Conservation (phyloP, 441 rosid species). For the Erodium moschatum region DNA sequence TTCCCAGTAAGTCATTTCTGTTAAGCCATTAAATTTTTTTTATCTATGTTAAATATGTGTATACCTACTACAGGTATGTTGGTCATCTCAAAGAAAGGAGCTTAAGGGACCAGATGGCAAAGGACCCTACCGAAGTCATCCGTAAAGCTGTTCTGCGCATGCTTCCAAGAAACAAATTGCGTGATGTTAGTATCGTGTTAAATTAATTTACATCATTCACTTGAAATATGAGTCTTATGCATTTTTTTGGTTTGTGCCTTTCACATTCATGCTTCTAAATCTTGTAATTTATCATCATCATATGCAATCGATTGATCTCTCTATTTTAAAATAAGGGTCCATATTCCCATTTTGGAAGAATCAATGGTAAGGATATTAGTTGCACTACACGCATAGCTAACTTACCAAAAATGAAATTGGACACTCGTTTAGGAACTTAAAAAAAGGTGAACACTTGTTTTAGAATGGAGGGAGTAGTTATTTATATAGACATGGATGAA, state of each 20-base stretch:
- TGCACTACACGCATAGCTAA: not conserved
- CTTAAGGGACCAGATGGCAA: constrained; percentile 84
- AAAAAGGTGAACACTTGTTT: not conserved
- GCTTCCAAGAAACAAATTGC: constrained; percentile 95
- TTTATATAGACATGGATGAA: not conserved
- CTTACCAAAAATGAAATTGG: not conserved
- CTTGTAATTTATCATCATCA: not conserved
- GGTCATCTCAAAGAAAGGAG: constrained; percentile 97
- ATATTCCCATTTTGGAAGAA: too few relatives aligned
- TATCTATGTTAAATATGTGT: constrained; percentile 8
- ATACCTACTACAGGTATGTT: constrained; percentile 46
- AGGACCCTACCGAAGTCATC: constrained; percentile 94
- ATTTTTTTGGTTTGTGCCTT: not conserved
- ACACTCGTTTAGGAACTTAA: not conserved
- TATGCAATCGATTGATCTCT: not conserved
- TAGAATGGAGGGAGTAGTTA: not conserved
- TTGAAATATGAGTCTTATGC: not conserved
- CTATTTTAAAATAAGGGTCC: not conserved
- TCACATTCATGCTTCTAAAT: not conserved
- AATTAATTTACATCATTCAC: constrained; percentile 13
- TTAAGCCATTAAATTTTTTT: not conserved
- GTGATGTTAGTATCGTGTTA: constrained; percentile 52
- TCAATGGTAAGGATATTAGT: too few relatives aligned
- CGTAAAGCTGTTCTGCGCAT: constrained; percentile 94
- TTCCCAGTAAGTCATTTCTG: not conserved